Evolutionary conservation across 2,329 filamentous ascomycete genomes (phyloP), one percentile per base, ranked within the genome.

Genomic region (Ophiostoma populinum): DNA sequence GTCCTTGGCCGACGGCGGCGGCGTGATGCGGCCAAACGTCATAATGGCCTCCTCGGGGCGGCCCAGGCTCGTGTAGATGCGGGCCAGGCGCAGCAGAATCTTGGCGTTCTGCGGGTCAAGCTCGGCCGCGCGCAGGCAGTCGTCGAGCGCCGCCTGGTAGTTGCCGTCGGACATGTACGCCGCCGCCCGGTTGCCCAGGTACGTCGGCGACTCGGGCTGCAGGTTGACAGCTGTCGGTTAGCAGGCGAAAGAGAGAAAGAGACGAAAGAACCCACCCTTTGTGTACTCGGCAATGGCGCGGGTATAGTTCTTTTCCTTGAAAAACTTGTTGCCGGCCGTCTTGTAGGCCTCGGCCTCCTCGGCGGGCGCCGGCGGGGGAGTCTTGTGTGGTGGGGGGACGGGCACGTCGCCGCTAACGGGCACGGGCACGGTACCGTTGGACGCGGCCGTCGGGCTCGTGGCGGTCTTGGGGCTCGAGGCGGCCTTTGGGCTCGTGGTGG

Each of bases 301-400:
- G 41, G 66, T 61, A 55, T 87, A 98, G 50, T 94, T 81, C 53
- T 79, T 82, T 43, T 86, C 81, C 63, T 94, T 95, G 70, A 94
- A 98, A 51, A 82, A 87, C 51, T 90, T 90, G 62, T 98, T 98
- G 40, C 90, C 90, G 2, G 81, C 73, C 47, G 80, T 72, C 65
- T 98, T 98, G 69, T 78, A 93, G 10, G 74, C 67, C 59, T 98
- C 90, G 18, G 87, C 83, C 51, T 94, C 82, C 36, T 87, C 80
- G 27, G 60, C 58, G 28, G 70, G 71, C 51, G 67, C 75, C 37
- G 64, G 65, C 29, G 69, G 67, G 49, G 67, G 70, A 19, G 69
- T 73, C 47, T 70, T 66, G 57, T 86, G 80, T 40, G 78, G 80
- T 34, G 80, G 80, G 35, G 80, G 80, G 24, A 67, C 63, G 9